Evolutionary conservation across 495 filamentous ascomycete species (phyloP).

Genomic region (Neurospora sp.): DNA sequence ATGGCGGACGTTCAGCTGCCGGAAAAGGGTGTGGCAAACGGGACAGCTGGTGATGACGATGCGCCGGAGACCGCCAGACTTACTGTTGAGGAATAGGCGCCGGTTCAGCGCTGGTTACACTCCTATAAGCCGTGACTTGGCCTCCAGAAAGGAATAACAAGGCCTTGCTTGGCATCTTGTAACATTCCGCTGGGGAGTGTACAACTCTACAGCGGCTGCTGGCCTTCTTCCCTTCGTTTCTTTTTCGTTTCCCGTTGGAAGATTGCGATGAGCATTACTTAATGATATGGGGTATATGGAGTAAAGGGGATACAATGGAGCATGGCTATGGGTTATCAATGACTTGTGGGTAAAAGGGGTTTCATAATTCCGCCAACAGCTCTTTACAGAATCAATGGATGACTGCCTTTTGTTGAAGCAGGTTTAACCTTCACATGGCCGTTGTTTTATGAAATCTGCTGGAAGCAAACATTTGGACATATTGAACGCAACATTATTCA

Average conservation of each 20-base stretch:
- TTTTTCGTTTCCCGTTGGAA: neutral
- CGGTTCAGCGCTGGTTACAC: neutral
- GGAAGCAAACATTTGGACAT: neutral
- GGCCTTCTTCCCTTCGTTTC: neutral
- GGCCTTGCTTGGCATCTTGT: neutral
- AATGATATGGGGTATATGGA: neutral
- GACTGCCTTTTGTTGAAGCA: neutral
- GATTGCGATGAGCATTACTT: neutral
- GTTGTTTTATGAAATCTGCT: neutral
- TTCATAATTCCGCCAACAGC: neutral
- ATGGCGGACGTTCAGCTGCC: conserved; percentile 21
- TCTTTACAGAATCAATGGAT: neutral
- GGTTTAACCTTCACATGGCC: neutral
- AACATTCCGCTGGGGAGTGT: neutral
- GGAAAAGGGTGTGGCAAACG: neutral
- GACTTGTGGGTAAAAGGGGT: neutral
- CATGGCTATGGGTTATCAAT: neutral
- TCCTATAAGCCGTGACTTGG: neutral
- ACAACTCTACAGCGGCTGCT: neutral
- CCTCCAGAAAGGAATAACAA: neutral
- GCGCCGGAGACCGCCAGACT: neutral
- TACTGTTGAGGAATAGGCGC: neutral
- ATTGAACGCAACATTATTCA: neutral
- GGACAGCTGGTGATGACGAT: conserved; percentile 1
- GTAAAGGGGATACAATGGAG: neutral